Evolutionary conservation across 179 eudicot genomes (phyloP).

Genomic region (Amaranthus tricolor): DNA sequence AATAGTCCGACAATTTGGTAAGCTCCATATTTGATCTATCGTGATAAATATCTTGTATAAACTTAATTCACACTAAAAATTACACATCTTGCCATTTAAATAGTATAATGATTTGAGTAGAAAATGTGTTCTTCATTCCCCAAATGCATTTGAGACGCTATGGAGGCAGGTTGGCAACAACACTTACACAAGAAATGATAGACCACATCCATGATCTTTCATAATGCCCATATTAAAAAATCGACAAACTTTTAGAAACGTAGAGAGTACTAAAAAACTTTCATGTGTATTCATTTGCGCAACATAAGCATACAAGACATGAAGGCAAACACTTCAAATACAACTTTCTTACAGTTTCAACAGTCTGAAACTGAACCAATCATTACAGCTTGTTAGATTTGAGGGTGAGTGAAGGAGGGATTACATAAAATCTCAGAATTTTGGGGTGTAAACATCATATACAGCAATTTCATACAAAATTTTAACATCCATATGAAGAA

Average conservation of each 20-base stretch:
- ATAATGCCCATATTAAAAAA: background rate
- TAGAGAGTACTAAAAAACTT: background rate
- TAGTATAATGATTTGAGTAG: too few species aligned
- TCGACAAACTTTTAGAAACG: too few species aligned
- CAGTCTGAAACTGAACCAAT: conserved; percentile 21
- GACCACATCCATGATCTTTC: background rate
- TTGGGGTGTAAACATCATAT: conserved; percentile 24
- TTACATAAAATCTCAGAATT: background rate
- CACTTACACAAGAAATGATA: background rate
- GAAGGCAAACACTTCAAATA: conserved; percentile 17
- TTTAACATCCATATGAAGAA: conserved; percentile 21
- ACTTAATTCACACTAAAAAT: too few species aligned
- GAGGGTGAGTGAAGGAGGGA: background rate
- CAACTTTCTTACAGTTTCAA: conserved; percentile 17
- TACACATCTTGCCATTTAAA: too few species aligned
- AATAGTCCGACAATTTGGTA: too few species aligned
- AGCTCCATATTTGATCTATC: too few species aligned
- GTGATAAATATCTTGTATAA: too few species aligned
- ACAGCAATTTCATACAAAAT: conserved; percentile 30
- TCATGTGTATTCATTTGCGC: conserved; percentile 24
- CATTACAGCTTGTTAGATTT: conserved; percentile 19
- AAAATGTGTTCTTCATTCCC: too few species aligned
- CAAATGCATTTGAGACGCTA: too few species aligned
- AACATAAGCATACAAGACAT: conserved; percentile 20
- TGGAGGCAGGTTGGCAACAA: too few species aligned